Base-by-base conservation (phyloP, 768 basidiomycete species). In the Boletus rex-veris region DNA sequence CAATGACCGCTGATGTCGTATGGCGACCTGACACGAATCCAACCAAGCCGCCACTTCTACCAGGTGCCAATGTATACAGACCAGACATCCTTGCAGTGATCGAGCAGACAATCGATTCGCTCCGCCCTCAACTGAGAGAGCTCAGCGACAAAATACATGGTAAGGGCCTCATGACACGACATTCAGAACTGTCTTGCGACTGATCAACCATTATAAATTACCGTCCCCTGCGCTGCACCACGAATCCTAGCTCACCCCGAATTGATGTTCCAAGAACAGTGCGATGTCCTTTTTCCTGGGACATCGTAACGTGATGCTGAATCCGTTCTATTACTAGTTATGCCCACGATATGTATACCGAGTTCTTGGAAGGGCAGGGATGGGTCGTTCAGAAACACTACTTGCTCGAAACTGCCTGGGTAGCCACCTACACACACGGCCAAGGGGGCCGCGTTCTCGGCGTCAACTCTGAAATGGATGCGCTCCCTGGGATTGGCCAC, bases 381-480 rank as follows among this genome's bases (percentile, higher is more conserved):
- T 91, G 87, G 65, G 66, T 76, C 24, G 84, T 91, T 21, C 78
- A 78, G 35, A 77, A 71, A 54, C 79, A 90, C 42, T 80, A 84
- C 61, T 75, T 78, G 37, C 73, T 92, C 21, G 77, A 81, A 30
- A 92, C 90, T 0, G 89, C 88, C 3, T 92, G 90, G 90, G 74
- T 77, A n/a, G 90, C 90, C 0, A 79, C 77, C 2, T 91, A 81
- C 60, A 72, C 77, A 15, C 76, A 84, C 58, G 85, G 87, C 11
- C 67, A 73, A 30, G 88, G 86, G 10, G 88, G 88, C 7, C 78
- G 82, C 47, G 83, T 80, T 0, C 80, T 92, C 31, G 90, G 90
- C 0, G 74, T 92, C 53, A 92, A 92, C 40, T 59, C 89, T 15
- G 90, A 92, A 79, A 84, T 85, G 83, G 83, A 85, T 51, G 85